Evolutionary conservation across 164 flowering plant species (phyloP).

Genomic region (Annona squamosa): DNA sequence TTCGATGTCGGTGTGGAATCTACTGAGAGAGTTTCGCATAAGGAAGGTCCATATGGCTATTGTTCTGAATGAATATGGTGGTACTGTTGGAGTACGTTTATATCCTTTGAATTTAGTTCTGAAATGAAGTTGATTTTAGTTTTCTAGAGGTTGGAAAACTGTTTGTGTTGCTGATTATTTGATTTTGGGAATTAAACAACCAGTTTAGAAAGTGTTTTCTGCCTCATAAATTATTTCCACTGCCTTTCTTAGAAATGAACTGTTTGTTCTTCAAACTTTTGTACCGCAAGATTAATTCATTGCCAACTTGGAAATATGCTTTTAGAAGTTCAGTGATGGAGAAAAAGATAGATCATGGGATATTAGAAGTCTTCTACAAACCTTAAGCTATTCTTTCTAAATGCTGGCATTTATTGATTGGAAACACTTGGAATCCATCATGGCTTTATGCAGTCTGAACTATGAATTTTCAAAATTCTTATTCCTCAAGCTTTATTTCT

Average conservation of each 20-base stretch:
- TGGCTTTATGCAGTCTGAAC: not conserved
- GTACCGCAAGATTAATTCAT: not conserved
- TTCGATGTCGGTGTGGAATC: constrained; percentile 99
- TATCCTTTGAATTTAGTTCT: constrained; percentile 4
- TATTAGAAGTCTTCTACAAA: not conserved
- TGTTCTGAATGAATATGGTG: constrained; percentile 98
- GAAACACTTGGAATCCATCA: not conserved
- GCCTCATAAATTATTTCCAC: not conserved
- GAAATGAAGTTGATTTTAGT: no score
- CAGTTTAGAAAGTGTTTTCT: not conserved
- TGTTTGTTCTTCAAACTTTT: not conserved
- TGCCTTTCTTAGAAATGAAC: not conserved
- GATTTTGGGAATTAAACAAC: not conserved
- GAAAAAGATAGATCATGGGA: not conserved
- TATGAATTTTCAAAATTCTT: not conserved
- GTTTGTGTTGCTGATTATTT: not conserved
- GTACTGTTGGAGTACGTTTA: constrained; percentile 90
- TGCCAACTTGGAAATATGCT: not conserved
- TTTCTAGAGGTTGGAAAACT: not conserved
- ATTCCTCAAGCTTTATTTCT: not conserved
- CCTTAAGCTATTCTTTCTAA: not conserved
- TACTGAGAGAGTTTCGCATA: constrained; percentile 93
- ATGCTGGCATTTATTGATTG: not conserved
- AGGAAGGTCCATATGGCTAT: constrained; percentile 99
- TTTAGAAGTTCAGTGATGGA: not conserved